Evolutionary conservation across 2,329 filamentous ascomycete genomes (phyloP), one percentile per base, ranked within the genome.

Genomic region (Byssothecium circinans): DNA sequence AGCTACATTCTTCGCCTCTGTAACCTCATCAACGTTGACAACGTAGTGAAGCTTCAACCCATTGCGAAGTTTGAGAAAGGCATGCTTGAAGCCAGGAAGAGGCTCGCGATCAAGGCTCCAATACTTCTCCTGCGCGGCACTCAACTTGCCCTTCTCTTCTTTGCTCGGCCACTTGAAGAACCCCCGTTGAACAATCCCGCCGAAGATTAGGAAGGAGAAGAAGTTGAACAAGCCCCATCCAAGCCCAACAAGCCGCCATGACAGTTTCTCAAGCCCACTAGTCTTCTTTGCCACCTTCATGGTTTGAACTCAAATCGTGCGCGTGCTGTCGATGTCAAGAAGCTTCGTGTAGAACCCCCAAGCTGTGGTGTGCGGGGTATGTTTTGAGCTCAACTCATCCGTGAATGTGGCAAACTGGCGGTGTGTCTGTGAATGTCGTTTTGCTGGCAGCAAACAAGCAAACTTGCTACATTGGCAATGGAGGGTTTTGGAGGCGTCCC

Each of bases 11-110:
- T n/a, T n/a, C n/a, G n/a, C n/a, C n/a, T n/a, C n/a, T n/a, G n/a
- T 48, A 40, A 20, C 15, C 3, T 18, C 38, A 34, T 39, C 23
- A 12, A 14, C 18, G 18, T 52, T 42, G 57, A 71, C 71, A 43
- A 83, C 68, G 56, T 83, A 83, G 60, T 84, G 81, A 22, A 84
- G 74, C 53, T 76, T 77, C 50, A 76, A 69, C 1, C 78, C 77
- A 49, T 70, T 74, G 30, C 68, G 68, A 12, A 81, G 69, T 35
- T 69, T 76, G 51, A 80, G 70, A 55, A 83, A 81, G 22, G 74
- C 68, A 61, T 84, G 81, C 18, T 65, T 70, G 34, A 81, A 71
- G 14, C 73, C 74, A 10, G 70, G 68, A 27, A 73, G 72, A 3
- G 67, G 65, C n/a, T 73, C 63, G 41, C 74, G 73, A 11, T 74